Conservation (phyloP, 148 eudicot genomes). For the Diospyros lotus region DNA sequence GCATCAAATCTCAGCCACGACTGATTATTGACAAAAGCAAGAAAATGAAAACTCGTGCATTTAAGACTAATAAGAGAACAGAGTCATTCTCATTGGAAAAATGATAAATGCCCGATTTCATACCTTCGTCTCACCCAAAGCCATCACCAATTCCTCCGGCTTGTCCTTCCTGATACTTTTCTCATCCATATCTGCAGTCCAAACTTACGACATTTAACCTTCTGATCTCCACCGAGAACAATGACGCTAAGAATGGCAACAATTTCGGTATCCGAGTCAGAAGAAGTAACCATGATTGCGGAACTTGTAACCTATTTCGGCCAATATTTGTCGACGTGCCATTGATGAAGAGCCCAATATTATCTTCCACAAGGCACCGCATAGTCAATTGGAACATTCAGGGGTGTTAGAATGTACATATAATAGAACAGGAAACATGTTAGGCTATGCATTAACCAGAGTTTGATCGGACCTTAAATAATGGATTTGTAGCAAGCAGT, state of each 20-base stretch:
- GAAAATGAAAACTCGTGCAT: too few relatives aligned
- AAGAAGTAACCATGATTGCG: conserved; percentile 36
- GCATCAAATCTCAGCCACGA: too few relatives aligned
- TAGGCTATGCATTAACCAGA: too few relatives aligned
- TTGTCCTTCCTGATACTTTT: conserved; percentile 52
- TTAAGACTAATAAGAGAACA: too few relatives aligned
- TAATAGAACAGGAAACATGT: too few relatives aligned
- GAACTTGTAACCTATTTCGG: conserved; percentile 52
- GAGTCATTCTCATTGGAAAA: too few relatives aligned
- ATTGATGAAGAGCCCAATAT: conserved; percentile 52
- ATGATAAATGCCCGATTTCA: neutral
- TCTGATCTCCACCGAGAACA: too few relatives aligned
- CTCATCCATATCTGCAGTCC: conserved; percentile 65
- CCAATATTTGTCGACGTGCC: conserved; percentile 44
- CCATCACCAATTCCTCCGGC: conserved; percentile 49
- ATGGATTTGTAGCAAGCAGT: too few relatives aligned
- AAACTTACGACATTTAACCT: neutral
- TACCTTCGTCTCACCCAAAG: conserved; percentile 60
- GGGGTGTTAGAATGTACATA: neutral
- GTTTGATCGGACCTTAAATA: neutral
- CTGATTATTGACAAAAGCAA: too few relatives aligned
- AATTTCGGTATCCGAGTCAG: neutral
- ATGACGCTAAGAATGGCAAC: neutral
- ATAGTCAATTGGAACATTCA: neutral
- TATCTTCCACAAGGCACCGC: conserved; percentile 21